A percentile compares a stretch with the other conserved stretches of the same genome.
These are phyloP conservation scores for Paraphysoderma sedebokerense DNA, from an alignment of 371 early-diverging fungal genomes.

Conservation along the genomic window DNA sequence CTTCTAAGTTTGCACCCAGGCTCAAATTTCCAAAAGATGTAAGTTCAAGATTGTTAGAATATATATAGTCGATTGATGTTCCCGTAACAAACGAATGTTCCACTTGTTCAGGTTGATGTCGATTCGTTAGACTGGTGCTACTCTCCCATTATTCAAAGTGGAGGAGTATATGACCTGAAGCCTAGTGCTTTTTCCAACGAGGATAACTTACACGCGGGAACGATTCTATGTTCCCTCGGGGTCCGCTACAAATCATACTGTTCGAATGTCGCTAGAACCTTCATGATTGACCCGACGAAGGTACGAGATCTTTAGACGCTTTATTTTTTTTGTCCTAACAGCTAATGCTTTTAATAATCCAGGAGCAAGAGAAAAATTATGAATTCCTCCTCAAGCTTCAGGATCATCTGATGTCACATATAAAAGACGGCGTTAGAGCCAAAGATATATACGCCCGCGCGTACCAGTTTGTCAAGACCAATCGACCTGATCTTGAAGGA, in stretches of 20 bases:
- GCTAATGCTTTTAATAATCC: conserved; percentile 2
- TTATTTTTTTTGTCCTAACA: not conserved
- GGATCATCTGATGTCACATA: conserved; percentile 37
- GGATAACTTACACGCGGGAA: conserved; percentile 59
- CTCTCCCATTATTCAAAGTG: conserved; percentile 90
- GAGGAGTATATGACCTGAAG: conserved; percentile 76
- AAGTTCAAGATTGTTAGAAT: conserved; percentile 8
- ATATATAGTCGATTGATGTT: conserved; percentile 1
- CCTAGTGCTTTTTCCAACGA: conserved; percentile 61
- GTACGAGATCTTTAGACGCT: no score
- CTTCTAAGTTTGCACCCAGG: conserved; percentile 28
- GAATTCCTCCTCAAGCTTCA: conserved; percentile 70
- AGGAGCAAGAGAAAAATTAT: conserved; percentile 79
- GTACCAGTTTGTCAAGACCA: conserved; percentile 40
- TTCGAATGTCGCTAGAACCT: conserved; percentile 82
- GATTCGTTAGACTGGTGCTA: conserved; percentile 78
- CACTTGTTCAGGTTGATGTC: conserved; percentile 9
- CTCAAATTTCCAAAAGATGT: conserved; percentile 55
- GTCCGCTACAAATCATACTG: conserved; percentile 86
- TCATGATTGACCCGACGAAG: conserved; percentile 77
- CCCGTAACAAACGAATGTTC: not conserved
- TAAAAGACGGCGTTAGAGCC: conserved; percentile 63
- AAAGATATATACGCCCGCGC: conserved; percentile 60
- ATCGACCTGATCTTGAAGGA: conserved; percentile 68
- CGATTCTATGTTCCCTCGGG: conserved; percentile 81